Conservation (phyloP, 805 yeast genomes). For the Ogataea dorogensis region DNA sequence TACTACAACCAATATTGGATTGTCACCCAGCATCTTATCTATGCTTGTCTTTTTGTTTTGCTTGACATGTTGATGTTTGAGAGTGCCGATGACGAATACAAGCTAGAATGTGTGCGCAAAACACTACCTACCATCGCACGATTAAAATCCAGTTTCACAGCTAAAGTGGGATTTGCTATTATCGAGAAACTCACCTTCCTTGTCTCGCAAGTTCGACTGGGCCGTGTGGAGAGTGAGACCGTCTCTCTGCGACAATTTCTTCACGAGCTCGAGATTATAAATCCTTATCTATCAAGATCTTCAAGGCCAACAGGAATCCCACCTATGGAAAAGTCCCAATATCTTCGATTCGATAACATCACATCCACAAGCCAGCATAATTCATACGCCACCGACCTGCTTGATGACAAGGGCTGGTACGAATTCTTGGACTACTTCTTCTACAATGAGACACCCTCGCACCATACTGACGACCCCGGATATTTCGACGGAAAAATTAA, state of each 20-base stretch:
- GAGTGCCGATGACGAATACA: conserved; percentile 22
- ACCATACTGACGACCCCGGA: conserved; percentile 3
- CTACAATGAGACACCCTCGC: conserved; percentile 1
- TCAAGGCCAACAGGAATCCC: conserved; percentile 9
- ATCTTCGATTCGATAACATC: conserved; percentile 14
- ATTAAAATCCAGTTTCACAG: conserved; percentile 24
- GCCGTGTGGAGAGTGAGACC: conserved; percentile 14
- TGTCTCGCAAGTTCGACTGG: conserved; percentile 20
- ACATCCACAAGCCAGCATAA: background rate
- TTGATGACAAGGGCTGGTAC: conserved; percentile 31
- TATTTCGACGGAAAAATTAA: background rate
- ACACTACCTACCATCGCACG: conserved; percentile 22
- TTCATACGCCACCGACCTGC: conserved; percentile 6
- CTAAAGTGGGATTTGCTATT: conserved; percentile 27
- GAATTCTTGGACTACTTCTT: conserved; percentile 29
- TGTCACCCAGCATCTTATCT: conserved; percentile 28
- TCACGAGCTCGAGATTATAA: conserved; percentile 19
- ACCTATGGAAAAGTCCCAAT: conserved; percentile 16
- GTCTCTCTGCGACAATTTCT: conserved; percentile 22
- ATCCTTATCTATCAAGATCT: conserved; percentile 10
- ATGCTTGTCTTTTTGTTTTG: conserved; percentile 26
- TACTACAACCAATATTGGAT: conserved; percentile 29
- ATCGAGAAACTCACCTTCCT: conserved; percentile 25
- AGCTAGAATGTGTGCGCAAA: conserved; percentile 16
- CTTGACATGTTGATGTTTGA: conserved; percentile 28